Evolutionary conservation across 106 monocot species (phyloP).

Genomic region (Vanilla planifolia): DNA sequence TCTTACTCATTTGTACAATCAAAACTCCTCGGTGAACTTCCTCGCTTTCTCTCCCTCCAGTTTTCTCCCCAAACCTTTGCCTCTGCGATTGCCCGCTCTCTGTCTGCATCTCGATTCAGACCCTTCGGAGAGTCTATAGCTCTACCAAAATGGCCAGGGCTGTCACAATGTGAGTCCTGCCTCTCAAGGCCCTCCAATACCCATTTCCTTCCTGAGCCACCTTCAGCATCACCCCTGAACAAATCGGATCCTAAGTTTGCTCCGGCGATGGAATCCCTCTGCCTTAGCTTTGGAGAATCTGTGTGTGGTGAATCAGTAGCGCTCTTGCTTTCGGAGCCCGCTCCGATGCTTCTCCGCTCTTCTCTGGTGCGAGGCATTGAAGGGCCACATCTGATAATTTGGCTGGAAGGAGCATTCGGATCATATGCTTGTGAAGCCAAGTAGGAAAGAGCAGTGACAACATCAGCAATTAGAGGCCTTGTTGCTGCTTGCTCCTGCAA

Average conservation of each 20-base stretch:
- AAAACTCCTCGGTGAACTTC: conserved; percentile 18
- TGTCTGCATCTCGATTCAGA: conserved; percentile 7
- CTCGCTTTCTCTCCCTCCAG: conserved; percentile 38
- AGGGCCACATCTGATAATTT: conserved; percentile 29
- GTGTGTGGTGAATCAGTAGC: conserved; percentile 35
- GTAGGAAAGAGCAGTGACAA: conserved; percentile 81
- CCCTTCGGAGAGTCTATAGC: conserved; percentile 7
- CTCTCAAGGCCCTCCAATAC: conserved; percentile 41
- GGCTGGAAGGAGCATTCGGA: conserved; percentile 39
- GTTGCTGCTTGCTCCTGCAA: conserved; percentile 88
- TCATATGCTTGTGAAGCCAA: conserved; percentile 78
- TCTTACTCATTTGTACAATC: conserved; percentile 24
- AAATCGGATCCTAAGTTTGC: conserved; percentile 20
- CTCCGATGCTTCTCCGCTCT: conserved; percentile 24
- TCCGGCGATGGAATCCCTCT: conserved; percentile 23
- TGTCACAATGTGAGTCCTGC: conserved; percentile 28
- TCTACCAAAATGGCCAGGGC: conserved; percentile 16
- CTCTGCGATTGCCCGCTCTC: conserved; percentile 36
- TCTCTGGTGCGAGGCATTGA: conserved; percentile 49
- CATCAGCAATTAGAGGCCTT: conserved; percentile 78
- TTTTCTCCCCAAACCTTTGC: conserved; percentile 46
- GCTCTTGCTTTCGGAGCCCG: conserved; percentile 13
- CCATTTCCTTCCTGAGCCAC: conserved; percentile 47
- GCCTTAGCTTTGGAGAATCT: conserved; percentile 54
- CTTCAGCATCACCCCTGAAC: conserved; percentile 21